Evolutionary conservation across 108 stramenopile genomes (phyloP).

Genomic region (Parietichytrium sp.): DNA sequence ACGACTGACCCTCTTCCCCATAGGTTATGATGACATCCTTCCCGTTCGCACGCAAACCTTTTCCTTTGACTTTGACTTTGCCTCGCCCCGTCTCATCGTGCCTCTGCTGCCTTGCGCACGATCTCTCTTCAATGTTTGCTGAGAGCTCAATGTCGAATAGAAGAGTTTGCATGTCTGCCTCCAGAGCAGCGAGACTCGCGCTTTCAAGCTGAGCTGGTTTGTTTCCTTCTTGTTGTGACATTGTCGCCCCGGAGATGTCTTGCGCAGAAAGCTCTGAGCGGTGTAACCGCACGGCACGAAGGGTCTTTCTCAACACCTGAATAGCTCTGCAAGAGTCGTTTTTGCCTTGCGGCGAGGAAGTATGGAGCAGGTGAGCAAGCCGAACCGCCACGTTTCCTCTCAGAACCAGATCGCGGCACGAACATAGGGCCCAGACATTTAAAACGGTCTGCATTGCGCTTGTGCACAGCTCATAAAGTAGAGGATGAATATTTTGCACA

Average conservation of each 20-base stretch:
- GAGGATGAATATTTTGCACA: not conserved
- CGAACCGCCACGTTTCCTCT: not conserved
- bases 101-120: no score
- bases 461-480: not conserved
- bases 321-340: not conserved
- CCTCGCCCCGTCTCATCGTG: no score
- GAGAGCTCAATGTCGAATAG: not conserved
- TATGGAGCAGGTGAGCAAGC: not conserved
- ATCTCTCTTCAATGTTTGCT: no score
- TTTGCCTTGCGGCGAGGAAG: not conserved
- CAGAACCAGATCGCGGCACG: not conserved
- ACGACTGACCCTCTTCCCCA: no score
- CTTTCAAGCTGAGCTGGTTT: no score
- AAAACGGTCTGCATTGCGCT: not conserved
- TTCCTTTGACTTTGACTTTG: no score
- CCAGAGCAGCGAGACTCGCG: not conserved
- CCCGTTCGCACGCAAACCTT: no score
- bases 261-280: not conserved
- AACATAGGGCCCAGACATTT: not conserved
- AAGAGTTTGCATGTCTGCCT: conserved; percentile 11
- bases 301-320: not conserved
- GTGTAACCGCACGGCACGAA: not conserved
- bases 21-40: no score
- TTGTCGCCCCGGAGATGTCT: not conserved
- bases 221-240: no score